phyloP scores from a whole-genome alignment of 805 yeast genomes.

The Starmerella davenportii region DNA sequence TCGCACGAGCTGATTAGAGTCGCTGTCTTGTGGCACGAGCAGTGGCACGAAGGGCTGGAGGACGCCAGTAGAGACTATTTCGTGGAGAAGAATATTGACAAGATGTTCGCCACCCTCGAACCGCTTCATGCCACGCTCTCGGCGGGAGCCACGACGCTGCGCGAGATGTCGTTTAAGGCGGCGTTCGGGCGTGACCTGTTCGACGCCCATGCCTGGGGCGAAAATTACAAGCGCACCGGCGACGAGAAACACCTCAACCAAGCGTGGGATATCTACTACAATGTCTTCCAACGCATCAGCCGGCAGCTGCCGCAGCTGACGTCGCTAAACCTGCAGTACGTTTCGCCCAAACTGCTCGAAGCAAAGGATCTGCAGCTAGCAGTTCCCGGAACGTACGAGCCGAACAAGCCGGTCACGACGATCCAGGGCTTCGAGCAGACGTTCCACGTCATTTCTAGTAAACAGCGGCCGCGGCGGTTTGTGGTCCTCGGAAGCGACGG shows the following conservation, averaged over 20 bases:
- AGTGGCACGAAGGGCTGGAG: constrained; percentile 94
- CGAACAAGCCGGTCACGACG: constrained; percentile 60
- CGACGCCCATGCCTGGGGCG: constrained; percentile 87
- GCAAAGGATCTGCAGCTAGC: constrained; percentile 72
- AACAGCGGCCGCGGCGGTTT: constrained; percentile 84
- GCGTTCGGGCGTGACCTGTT: constrained; percentile 83
- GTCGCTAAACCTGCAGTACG: constrained; percentile 75
- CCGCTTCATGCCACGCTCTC: constrained; percentile 75
- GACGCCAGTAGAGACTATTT: constrained; percentile 88
- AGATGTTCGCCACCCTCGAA: constrained; percentile 79
- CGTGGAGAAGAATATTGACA: constrained; percentile 86
- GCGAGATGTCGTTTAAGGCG: constrained; percentile 82
- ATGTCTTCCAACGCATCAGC: constrained; percentile 78
- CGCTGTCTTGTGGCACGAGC: constrained; percentile 93
- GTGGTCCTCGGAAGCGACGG: constrained; percentile 80
- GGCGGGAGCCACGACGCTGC: constrained; percentile 71
- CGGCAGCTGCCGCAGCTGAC: constrained; percentile 77
- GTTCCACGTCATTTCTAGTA: constrained; percentile 74
- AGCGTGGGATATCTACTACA: constrained; percentile 94
- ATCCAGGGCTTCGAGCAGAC: constrained; percentile 66
- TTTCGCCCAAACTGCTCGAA: constrained; percentile 71
- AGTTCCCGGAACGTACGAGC: constrained; percentile 81
- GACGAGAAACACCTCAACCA: constrained; percentile 81
- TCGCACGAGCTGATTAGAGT: constrained; percentile 83
- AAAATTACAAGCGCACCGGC: constrained; percentile 64